Percentiles rank a stretch among this genome's conserved stretches.
These are phyloP conservation scores for Leishmania braziliensis DNA, from an alignment of 208 protist species.

Conservation along the genomic window DNA sequence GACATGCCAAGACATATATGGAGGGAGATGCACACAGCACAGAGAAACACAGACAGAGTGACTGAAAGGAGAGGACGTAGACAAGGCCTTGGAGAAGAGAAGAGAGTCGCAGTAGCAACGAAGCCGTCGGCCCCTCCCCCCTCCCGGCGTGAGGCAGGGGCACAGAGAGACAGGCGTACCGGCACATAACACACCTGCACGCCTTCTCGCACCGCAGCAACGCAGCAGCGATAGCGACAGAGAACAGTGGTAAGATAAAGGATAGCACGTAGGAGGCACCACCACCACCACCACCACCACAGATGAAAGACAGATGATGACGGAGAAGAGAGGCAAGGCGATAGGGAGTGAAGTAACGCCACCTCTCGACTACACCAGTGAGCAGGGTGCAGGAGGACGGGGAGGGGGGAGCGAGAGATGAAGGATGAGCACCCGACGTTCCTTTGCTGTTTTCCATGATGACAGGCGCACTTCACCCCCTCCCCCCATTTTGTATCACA, in stretches of 20 bases:
- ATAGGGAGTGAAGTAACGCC: not conserved
- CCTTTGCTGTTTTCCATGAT: too few species aligned
- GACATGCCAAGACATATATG: not conserved
- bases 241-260: not conserved
- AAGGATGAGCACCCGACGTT: too few species aligned
- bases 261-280: not conserved
- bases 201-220: not conserved
- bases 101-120: too few species aligned
- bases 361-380: not conserved
- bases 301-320: not conserved
- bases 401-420: not conserved
- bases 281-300: too few species aligned
- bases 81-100: not conserved
- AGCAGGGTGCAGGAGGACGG: not conserved
- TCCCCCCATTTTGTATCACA: too few species aligned
- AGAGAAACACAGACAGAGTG: constrained; percentile 4
- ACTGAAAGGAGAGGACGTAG: not conserved
- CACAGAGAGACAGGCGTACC: not conserved
- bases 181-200: not conserved
- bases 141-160: not conserved
- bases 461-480: too few species aligned
- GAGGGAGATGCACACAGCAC: not conserved
- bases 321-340: not conserved
- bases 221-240: not conserved
- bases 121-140: not conserved